Conservation (phyloP, 176 grass and related monocot genomes). For the Leersia perrieri region DNA sequence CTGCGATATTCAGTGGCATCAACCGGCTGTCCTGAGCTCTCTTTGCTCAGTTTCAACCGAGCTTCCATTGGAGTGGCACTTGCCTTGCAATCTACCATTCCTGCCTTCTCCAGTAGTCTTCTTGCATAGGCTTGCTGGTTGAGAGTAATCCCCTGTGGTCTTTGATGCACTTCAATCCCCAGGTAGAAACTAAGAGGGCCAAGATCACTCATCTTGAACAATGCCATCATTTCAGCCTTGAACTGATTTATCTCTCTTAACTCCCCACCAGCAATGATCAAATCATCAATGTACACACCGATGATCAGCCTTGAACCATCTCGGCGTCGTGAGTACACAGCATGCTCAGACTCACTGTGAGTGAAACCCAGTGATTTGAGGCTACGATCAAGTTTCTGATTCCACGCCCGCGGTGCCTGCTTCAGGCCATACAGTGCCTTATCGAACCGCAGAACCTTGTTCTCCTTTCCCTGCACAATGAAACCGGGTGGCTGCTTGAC, state of each 20-base stretch:
- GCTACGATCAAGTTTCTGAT: neutral
- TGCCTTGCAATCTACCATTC: neutral
- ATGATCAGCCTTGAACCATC: neutral
- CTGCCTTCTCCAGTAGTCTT: neutral
- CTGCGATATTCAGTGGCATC: too few relatives aligned
- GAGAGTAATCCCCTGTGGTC: neutral
- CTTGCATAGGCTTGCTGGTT: neutral
- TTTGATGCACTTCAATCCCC: neutral
- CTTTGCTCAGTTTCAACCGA: too few relatives aligned
- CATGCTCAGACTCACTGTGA: neutral
- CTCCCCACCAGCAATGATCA: neutral
- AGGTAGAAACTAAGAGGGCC: too few relatives aligned
- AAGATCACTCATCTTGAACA: conserved; percentile 19
- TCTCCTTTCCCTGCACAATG: neutral
- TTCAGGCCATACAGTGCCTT: neutral
- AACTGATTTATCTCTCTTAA: neutral
- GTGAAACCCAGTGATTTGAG: neutral
- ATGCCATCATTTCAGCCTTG: neutral
- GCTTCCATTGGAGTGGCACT: neutral
- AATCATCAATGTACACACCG: conserved; percentile 20
- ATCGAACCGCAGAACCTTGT: neutral
- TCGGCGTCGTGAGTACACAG: neutral
- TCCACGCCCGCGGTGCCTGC: neutral
- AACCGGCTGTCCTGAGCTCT: too few relatives aligned
- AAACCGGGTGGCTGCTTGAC: neutral